Evolutionary conservation across 2,329 filamentous ascomycete species (phyloP).

Genomic region (Colletotrichum spaethianum): DNA sequence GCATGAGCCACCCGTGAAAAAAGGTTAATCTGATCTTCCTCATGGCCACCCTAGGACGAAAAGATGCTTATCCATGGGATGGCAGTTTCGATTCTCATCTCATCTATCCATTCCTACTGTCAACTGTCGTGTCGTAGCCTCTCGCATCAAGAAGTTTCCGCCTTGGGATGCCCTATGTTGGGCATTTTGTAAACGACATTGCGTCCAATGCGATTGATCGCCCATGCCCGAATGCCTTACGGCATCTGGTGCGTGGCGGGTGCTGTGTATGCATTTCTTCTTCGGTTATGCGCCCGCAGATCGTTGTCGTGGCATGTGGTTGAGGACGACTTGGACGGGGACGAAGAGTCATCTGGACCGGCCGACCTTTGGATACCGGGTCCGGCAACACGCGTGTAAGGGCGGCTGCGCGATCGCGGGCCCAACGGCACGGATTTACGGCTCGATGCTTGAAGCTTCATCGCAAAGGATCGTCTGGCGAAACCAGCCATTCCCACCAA

Average conservation of each 20-base stretch:
- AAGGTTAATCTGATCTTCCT: slow-evolving; percentile 37
- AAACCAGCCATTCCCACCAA: slow-evolving; percentile 14
- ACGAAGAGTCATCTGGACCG: not conserved
- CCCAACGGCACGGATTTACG: slow-evolving; percentile 20
- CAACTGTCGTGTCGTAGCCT: not conserved
- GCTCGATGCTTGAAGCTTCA: slow-evolving; percentile 7
- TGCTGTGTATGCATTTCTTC: not conserved
- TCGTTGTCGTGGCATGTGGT: too few relatives aligned
- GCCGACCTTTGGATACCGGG: not conserved
- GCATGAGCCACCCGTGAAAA: slow-evolving; percentile 27
- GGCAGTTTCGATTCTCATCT: slow-evolving; percentile 27
- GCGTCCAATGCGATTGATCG: slow-evolving; percentile 29
- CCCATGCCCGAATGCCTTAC: not conserved
- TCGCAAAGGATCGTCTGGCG: slow-evolving; percentile 24
- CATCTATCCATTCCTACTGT: slow-evolving; percentile 9
- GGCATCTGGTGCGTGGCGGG: not conserved
- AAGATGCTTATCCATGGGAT: slow-evolving; percentile 32
- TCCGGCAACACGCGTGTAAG: not conserved
- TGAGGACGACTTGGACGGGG: not conserved
- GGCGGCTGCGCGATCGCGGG: not conserved
- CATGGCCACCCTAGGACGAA: slow-evolving; percentile 13
- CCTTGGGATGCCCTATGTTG: slow-evolving; percentile 1
- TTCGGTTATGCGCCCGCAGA: not conserved
- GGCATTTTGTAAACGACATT: slow-evolving; percentile 7
- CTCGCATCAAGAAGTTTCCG: slow-evolving; percentile 14